Percentiles rank a stretch among this genome's conserved stretches.
Evolutionary conservation across 2,329 filamentous ascomycete genomes (phyloP).

Genomic region (Ascosphaera pollenicola): DNA sequence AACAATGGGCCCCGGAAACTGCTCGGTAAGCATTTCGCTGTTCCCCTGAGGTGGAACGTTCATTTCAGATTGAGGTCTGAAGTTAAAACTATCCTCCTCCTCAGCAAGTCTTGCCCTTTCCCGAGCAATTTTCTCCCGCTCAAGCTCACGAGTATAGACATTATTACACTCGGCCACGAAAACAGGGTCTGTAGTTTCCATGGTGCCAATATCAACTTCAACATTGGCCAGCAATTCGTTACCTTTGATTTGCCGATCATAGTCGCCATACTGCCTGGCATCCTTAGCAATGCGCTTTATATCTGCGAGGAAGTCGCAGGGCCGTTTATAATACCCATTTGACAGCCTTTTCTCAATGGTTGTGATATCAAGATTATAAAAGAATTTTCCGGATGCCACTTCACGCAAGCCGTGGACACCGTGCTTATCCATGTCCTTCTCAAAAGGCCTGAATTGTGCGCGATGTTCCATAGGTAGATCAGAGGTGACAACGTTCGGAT

Average conservation of each 20-base stretch:
- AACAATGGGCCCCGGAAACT: constrained; percentile 28
- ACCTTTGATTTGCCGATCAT: constrained; percentile 60
- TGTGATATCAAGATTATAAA: constrained; percentile 81
- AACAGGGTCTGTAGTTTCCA: constrained; percentile 42
- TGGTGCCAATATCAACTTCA: constrained; percentile 68
- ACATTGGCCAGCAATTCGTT: constrained; percentile 87
- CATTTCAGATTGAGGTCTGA: constrained; percentile 26
- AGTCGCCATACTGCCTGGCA: constrained; percentile 60
- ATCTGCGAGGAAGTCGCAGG: constrained; percentile 73
- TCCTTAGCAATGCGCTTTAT: constrained; percentile 71
- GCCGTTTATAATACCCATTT: constrained; percentile 86
- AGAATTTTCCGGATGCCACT: constrained; percentile 58
- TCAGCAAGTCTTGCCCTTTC: constrained; percentile 27
- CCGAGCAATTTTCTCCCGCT: constrained; percentile 41
- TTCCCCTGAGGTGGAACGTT: constrained; percentile 23
- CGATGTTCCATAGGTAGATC: constrained; percentile 35
- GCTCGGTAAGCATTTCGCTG: constrained; percentile 9
- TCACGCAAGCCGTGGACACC: constrained; percentile 59
- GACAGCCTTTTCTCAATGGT: constrained; percentile 92
- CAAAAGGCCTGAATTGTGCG: constrained; percentile 49
- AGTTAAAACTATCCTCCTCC: constrained; percentile 18
- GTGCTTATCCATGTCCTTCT: constrained; percentile 57
- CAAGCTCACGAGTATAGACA: constrained; percentile 51
- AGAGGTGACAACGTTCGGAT: constrained; percentile 42
- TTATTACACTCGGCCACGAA: constrained; percentile 56